Evolutionary conservation across 805 yeast genomes (phyloP).

Genomic region (Saccharomycopsis oosterbeekiorum): DNA sequence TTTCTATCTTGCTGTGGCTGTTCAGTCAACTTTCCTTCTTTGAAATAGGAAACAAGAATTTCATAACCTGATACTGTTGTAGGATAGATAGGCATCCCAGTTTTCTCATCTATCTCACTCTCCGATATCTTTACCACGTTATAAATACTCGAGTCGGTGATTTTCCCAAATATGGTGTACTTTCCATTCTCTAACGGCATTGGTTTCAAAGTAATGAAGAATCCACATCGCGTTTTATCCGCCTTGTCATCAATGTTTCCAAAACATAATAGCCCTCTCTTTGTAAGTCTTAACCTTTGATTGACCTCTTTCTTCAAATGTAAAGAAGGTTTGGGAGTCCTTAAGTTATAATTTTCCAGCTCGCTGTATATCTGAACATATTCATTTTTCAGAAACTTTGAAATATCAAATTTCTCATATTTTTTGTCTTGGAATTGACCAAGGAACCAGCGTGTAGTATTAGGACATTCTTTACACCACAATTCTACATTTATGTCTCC

Average conservation of each 20-base stretch:
- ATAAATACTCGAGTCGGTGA: constrained; percentile 47
- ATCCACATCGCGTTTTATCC: constrained; percentile 29
- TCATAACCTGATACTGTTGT: constrained; percentile 32
- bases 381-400: constrained; percentile 25
- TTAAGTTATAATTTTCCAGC: not conserved
- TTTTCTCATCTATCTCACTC: constrained; percentile 33
- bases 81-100: constrained; percentile 43
- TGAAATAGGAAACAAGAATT: constrained; percentile 39
- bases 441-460: constrained; percentile 38
- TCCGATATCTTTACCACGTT: constrained; percentile 40
- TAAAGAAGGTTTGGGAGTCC: not conserved
- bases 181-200: constrained; percentile 35
- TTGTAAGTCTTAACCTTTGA: constrained; percentile 38
- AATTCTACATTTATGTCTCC: constrained; percentile 53
- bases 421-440: constrained; percentile 35
- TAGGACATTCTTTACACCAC: constrained; percentile 62
- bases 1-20: constrained; percentile 13
- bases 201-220: constrained; percentile 41
- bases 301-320: constrained; percentile 36
- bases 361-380: constrained; percentile 24
- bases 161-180: constrained; percentile 45
- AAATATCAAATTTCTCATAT: constrained; percentile 35
- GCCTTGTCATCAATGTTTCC: constrained; percentile 29
- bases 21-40: constrained; percentile 8
- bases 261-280: constrained; percentile 48